A percentile compares a stretch with the other conserved stretches of the same genome.
phyloP scores from a whole-genome alignment of 306 rosid genomes.

The Cicer chorassanicum region DNA sequence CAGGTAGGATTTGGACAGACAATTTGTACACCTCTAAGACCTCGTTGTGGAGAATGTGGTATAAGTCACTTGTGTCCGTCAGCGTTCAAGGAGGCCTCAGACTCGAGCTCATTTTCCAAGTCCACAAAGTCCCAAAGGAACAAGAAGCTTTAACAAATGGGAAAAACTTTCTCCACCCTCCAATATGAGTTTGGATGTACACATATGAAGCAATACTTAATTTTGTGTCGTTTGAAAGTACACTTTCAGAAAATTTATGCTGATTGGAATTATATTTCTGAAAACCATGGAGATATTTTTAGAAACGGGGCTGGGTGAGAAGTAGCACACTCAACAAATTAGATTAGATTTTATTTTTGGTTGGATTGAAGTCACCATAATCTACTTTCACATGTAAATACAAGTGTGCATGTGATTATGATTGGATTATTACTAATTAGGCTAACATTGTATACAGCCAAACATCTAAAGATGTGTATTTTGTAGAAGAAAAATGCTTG shows the following conservation, averaged over 20 bases:
- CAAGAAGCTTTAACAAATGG: conserved; percentile 49
- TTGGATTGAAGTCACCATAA: not conserved
- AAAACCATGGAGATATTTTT: not conserved
- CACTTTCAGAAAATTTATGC: not conserved
- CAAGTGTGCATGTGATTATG: not conserved
- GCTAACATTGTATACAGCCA: not conserved
- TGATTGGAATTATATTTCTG: too few relatives aligned
- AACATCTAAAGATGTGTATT: conserved; percentile 32
- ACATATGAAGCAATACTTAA: not conserved
- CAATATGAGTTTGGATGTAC: not conserved
- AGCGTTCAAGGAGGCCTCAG: conserved; percentile 70
- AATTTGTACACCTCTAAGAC: conserved; percentile 86
- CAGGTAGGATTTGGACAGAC: conserved; percentile 99
- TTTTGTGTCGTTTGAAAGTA: not conserved
- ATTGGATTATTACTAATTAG: not conserved
- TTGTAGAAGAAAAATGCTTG: not conserved
- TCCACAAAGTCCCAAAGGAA: conserved; percentile 51
- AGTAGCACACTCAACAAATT: not conserved
- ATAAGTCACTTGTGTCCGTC: conserved; percentile 75
- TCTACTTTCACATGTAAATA: not conserved
- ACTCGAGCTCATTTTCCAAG: conserved; percentile 61
- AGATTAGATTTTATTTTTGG: not conserved
- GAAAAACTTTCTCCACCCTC: not conserved
- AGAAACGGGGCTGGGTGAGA: not conserved
- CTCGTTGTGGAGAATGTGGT: conserved; percentile 72